Conservation (phyloP, 306 rosid species). For the Pterocarpus macrocarpus region DNA sequence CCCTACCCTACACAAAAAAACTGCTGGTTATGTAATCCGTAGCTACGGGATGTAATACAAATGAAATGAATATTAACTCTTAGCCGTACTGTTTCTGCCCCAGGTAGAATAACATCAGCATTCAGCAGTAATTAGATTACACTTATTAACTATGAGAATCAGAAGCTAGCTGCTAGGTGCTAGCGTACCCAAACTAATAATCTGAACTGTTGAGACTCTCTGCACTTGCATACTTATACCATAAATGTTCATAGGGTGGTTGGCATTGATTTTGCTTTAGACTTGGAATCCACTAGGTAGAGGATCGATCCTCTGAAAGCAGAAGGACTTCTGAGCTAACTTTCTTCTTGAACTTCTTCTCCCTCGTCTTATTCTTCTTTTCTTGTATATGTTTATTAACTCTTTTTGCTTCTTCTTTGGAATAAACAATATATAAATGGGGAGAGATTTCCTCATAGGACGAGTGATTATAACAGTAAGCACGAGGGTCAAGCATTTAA, state of each 20-base stretch:
- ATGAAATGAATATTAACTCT: conserved; percentile 10
- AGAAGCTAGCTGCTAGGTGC: not conserved
- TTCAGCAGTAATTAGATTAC: not conserved
- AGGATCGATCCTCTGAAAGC: conserved; percentile 28
- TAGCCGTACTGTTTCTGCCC: conserved; percentile 34
- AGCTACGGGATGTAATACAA: not conserved
- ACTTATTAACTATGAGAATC: conserved; percentile 39
- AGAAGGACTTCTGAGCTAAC: conserved; percentile 19
- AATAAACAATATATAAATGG: conserved; percentile 14
- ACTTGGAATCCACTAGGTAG: conserved; percentile 30
- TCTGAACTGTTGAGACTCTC: conserved; percentile 29
- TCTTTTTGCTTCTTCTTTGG: not conserved
- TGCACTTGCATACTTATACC: conserved; percentile 55
- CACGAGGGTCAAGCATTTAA: conserved; percentile 39
- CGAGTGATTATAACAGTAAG: conserved; percentile 30
- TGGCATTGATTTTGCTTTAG: conserved; percentile 51
- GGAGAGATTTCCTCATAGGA: conserved; percentile 17
- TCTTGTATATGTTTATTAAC: not conserved
- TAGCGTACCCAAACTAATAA: conserved; percentile 26
- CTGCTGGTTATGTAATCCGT: conserved; percentile 26
- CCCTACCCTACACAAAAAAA: conserved; percentile 34
- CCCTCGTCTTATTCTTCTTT: not conserved
- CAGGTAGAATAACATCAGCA: conserved; percentile 35
- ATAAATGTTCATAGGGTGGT: conserved; percentile 44
- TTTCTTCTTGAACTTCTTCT: not conserved